Base-by-base conservation (phyloP, 495 filamentous ascomycete species). In the Hypoxylon cercidicola region DNA sequence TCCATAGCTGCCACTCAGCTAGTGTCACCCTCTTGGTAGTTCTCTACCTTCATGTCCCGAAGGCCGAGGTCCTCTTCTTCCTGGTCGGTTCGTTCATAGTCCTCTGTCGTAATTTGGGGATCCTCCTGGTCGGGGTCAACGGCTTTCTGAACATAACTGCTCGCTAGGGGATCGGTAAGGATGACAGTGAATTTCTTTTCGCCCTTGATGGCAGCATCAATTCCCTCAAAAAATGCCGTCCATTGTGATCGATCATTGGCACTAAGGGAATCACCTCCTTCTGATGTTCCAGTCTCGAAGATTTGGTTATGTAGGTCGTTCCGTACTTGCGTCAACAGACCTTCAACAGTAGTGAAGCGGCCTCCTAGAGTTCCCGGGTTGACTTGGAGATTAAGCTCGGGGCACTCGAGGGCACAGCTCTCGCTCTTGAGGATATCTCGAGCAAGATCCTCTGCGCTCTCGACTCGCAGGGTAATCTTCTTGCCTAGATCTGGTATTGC, bases 371-470 rank as follows among this genome's bases (percentile, higher is more conserved):
- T 97, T 40, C 95, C 95, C 0, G 93, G 91, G 71, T 93, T 89
- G 19, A 97, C 91, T 30, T 84, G 84, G 19, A 99, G 84, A 61
- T 87, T 85, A 59, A 97, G 87, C 69, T 98, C 93, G 1, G 93
- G 90, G 69, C 91, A 94, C 68, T 86, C 81, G 48, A 99, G 80
- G 4, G 86, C 85, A 70, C 93, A 97, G 34, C 90, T 94, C 76
- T 98, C 95, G 70, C 91, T 93, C 82, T 99, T 99, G 53, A 99
- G 85, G 60, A 99, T 96, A 74, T 99, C 95, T 61, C 95, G 86
- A 6, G 85, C 86, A 11, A 99, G 85, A 75, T 99, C 95, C 35
- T 87, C 84, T n/a, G 80, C 70, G 32, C 79, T 87, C 66, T 89
- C 82, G 19, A 98, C 91, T 39, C 79, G 77, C 40, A 99, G 81